Conservation (phyloP, 2,329 filamentous ascomycete species). For the Alternaria arbusti region DNA sequence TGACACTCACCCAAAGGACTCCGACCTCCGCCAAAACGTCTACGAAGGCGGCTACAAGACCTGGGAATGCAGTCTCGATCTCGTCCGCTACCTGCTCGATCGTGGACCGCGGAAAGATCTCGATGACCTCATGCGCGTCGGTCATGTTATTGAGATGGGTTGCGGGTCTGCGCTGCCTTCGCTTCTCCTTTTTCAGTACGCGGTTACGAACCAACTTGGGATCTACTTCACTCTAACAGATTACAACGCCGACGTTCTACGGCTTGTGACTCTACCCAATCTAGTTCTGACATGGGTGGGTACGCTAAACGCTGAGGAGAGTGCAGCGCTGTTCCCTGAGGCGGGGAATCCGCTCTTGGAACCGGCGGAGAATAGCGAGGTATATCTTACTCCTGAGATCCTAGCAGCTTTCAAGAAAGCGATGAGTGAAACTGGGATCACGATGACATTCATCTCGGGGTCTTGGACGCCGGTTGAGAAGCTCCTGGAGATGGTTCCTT, state of each 20-base stretch:
- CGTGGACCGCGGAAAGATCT: conserved; percentile 57
- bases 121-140: conserved; percentile 56
- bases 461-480: conserved; percentile 67
- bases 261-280: conserved; percentile 81
- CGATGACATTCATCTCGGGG: conserved; percentile 73
- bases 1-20: conserved; percentile 45
- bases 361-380: conserved; percentile 55
- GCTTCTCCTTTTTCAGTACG: conserved; percentile 71
- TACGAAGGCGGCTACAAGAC: conserved; percentile 91
- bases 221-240: conserved; percentile 74
- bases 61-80: conserved; percentile 84
- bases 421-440: conserved; percentile 60
- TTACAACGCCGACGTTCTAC: conserved; percentile 79
- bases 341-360: conserved; percentile 24
- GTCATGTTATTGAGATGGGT: conserved; percentile 68
- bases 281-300: conserved; percentile 70
- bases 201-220: conserved; percentile 55
- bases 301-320: conserved; percentile 27
- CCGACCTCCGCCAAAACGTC: conserved; percentile 80
- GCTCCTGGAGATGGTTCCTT: conserved; percentile 65
- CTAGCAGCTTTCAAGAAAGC: conserved; percentile 64
- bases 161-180: conserved; percentile 80
- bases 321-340: conserved; percentile 19
- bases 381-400: conserved; percentile 68
- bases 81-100: conserved; percentile 69